These are phyloP conservation scores for Trichosporon ovoides DNA, from an alignment of 1,284 basidiomycete species.

Conservation along the genomic window DNA sequence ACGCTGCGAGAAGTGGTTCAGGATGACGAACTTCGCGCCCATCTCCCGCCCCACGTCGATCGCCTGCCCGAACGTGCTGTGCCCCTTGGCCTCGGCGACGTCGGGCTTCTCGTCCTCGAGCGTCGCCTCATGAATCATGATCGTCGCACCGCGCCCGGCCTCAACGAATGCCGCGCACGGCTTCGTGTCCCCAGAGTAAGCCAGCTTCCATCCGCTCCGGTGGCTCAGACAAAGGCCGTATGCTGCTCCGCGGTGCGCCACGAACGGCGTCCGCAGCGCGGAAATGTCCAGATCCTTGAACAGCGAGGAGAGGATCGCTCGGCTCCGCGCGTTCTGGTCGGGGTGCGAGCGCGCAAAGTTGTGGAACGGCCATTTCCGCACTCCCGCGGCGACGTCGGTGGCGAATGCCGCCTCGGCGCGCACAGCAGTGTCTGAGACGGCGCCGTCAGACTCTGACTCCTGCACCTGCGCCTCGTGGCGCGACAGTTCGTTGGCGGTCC, in stretches of 20 bases:
- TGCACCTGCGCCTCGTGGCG: not conserved
- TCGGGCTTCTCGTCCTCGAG: slow-evolving; percentile 71
- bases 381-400: slow-evolving; percentile 20
- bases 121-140: slow-evolving; percentile 91
- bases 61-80: slow-evolving; percentile 85
- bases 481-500: not conserved
- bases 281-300: slow-evolving; percentile 29
- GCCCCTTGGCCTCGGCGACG: slow-evolving; percentile 70
- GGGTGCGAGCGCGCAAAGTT: slow-evolving; percentile 13
- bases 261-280: slow-evolving; percentile 60
- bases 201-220: slow-evolving; percentile 70
- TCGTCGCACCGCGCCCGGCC: slow-evolving; percentile 64
- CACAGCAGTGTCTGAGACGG: not conserved
- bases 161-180: slow-evolving; percentile 65
- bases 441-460: not conserved
- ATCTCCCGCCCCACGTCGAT: slow-evolving; percentile 72
- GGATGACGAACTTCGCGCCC: slow-evolving; percentile 71
- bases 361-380: slow-evolving; percentile 24
- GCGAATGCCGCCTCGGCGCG: slow-evolving; percentile 7
- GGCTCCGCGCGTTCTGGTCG: not conserved
- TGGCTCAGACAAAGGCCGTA: slow-evolving; percentile 68
- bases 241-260: slow-evolving; percentile 65
- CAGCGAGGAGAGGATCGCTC: slow-evolving; percentile 1
- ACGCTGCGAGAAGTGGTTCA: slow-evolving; percentile 92
- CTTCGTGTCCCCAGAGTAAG: slow-evolving; percentile 83